These are phyloP conservation scores for Kurtzmaniella natalensis DNA, from an alignment of 1,139 yeast genomes.

Conservation along the genomic window DNA sequence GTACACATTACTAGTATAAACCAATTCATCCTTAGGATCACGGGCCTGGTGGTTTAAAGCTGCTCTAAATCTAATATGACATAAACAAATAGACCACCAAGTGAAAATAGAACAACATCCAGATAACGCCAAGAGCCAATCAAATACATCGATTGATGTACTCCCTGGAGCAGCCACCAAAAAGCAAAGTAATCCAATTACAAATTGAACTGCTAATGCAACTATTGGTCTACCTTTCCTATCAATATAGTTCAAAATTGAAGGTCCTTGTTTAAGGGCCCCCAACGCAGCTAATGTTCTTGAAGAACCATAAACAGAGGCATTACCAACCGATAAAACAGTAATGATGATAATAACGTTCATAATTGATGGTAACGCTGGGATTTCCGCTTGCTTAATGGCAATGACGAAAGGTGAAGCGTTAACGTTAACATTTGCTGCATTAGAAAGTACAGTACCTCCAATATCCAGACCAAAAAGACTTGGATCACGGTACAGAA, in stretches of 20 bases:
- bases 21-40: conserved; percentile 28
- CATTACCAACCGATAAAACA: conserved; percentile 31
- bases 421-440: conserved; percentile 18
- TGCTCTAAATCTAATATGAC: conserved; percentile 28
- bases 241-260: conserved; percentile 27
- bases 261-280: conserved; percentile 31
- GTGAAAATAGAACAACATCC: conserved; percentile 23
- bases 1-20: conserved; percentile 19
- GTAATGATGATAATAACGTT: conserved; percentile 30
- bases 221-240: conserved; percentile 32
- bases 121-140: conserved; percentile 21
- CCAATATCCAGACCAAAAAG: conserved; percentile 13
- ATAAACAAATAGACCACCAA: conserved; percentile 26
- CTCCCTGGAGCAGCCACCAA: conserved; percentile 27
- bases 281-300: conserved; percentile 33
- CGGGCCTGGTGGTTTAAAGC: conserved; percentile 26
- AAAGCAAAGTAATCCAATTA: conserved; percentile 27
- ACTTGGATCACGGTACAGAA: conserved; percentile 21
- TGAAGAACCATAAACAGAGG: conserved; percentile 34
- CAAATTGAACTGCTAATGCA: conserved; percentile 21
- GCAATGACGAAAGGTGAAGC: conserved; percentile 42
- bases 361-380: conserved; percentile 30
- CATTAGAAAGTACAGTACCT: conserved; percentile 9
- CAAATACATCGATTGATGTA: conserved; percentile 15
- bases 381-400: conserved; percentile 26